Percentiles rank a stretch among this genome's conserved stretches.
Conservation (phyloP, 306 rosid species). For the Pyrus communis region DNA sequence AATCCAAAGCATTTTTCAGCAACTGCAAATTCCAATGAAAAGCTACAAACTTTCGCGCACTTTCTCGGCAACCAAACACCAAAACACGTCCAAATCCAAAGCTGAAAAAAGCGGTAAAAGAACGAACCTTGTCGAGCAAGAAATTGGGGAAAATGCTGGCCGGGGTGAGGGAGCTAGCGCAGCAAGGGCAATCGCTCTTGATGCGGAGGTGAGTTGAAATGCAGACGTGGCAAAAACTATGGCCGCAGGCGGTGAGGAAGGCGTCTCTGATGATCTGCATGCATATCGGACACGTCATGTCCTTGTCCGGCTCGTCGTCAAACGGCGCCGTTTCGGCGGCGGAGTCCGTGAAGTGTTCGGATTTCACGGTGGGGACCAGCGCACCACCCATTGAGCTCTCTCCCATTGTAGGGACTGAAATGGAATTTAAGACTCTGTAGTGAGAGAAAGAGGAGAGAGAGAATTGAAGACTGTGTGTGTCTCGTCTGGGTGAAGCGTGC, state of each 20-base stretch:
- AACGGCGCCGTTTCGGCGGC: background rate
- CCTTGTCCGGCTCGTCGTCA: conserved; percentile 32
- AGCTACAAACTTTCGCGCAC: background rate
- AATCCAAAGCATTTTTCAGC: conserved; percentile 13
- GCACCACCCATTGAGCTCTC: conserved; percentile 12
- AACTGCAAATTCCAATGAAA: conserved; percentile 10
- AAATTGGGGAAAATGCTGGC: conserved; percentile 55
- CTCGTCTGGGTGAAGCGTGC: too few relatives aligned
- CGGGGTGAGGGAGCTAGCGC: conserved; percentile 53
- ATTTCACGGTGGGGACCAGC: conserved; percentile 8
- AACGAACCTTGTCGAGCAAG: conserved; percentile 66
- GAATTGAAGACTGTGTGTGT: background rate
- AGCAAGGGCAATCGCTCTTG: conserved; percentile 81
- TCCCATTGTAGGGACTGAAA: background rate
- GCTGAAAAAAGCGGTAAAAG: background rate
- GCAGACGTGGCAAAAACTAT: conserved; percentile 77
- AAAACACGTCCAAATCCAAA: background rate
- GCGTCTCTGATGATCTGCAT: conserved; percentile 79
- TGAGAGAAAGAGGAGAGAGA: background rate
- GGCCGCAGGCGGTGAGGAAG: conserved; percentile 70
- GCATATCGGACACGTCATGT: conserved; percentile 72
- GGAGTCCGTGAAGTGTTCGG: conserved; percentile 2
- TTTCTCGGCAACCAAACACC: conserved; percentile 1
- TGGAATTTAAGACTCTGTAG: background rate
- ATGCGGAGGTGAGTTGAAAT: conserved; percentile 65